A percentile compares a stretch with the other conserved stretches of the same genome.
Conservation (phyloP, 2,329 filamentous ascomycete genomes). For the Cercospora sp. region DNA sequence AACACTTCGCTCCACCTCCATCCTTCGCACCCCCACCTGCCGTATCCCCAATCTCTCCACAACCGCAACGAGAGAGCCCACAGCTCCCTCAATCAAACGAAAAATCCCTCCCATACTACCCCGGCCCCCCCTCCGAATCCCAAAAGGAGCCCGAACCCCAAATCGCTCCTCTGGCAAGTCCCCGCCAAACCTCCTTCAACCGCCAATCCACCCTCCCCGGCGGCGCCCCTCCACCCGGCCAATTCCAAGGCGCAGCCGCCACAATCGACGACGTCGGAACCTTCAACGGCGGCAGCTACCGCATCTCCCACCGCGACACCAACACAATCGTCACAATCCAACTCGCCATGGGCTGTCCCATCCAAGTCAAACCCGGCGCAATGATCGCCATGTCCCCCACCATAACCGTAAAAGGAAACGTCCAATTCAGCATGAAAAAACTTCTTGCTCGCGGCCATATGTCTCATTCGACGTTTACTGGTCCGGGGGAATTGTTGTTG, state of each 20-base stretch:
- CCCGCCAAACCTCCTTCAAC: conserved; percentile 36
- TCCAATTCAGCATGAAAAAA: conserved; percentile 91
- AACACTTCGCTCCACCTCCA: conserved; percentile 36
- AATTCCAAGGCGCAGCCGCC: conserved; percentile 65
- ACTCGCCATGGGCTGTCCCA: conserved; percentile 81
- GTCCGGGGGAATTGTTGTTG: conserved; percentile 85
- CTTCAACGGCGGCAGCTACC: conserved; percentile 93
- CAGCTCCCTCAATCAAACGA: conserved; percentile 23
- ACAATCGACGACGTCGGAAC: conserved; percentile 82
- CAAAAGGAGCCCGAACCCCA: conserved; percentile 32
- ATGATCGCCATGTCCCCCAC: conserved; percentile 96
- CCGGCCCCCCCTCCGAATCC: conserved; percentile 39
- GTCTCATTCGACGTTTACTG: conserved; percentile 75
- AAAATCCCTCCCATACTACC: conserved; percentile 39
- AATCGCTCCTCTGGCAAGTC: conserved; percentile 26
- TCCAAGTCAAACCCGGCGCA: conserved; percentile 76
- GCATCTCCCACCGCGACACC: conserved; percentile 86
- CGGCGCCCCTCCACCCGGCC: conserved; percentile 48
- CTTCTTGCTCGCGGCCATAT: conserved; percentile 81
- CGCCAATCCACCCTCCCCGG: conserved; percentile 35
- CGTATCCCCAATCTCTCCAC: conserved; percentile 37
- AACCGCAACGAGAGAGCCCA: conserved; percentile 25
- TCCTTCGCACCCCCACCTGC: conserved; percentile 26
- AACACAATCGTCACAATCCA: conserved; percentile 90
- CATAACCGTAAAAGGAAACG: conserved; percentile 75